A percentile compares a stretch with the other conserved stretches of the same genome.
Evolutionary conservation across 177 flowering plant species (phyloP).

Genomic region (Vitis hybrid): DNA sequence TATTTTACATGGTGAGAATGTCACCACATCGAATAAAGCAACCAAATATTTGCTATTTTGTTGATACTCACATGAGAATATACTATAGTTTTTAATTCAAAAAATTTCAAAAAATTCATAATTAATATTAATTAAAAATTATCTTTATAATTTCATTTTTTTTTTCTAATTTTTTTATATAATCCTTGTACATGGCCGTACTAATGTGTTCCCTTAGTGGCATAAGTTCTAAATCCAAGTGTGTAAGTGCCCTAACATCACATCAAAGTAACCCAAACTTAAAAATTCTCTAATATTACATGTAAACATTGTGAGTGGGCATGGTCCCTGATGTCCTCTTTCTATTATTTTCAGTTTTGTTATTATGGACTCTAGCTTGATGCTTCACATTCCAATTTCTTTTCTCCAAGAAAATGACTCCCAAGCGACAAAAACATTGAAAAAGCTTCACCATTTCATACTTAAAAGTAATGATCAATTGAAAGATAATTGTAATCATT

Average conservation of each 20-base stretch:
- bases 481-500: no score
- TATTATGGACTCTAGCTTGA: conserved; percentile 8
- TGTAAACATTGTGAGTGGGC: conserved; percentile 6
- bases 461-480: not conserved
- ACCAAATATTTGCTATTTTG: no score
- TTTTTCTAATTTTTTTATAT: not conserved
- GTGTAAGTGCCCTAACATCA: conserved; percentile 17
- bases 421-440: not conserved
- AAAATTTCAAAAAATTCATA: no score
- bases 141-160: no score
- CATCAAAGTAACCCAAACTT: conserved; percentile 16
- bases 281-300: not conserved
- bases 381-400: conserved; percentile 5
- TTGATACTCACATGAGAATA: no score
- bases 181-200: conserved; percentile 18
- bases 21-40: no score
- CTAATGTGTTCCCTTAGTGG: conserved; percentile 24
- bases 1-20: no score
- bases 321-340: conserved; percentile 13
- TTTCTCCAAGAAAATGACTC: conserved; percentile 17
- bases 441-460: conserved; percentile 7
- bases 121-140: no score
- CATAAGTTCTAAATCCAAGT: conserved; percentile 6
- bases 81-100: no score
- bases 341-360: conserved; percentile 8